Conservation (phyloP, 2,329 filamentous ascomycete genomes). For the Aulographum hederae region DNA sequence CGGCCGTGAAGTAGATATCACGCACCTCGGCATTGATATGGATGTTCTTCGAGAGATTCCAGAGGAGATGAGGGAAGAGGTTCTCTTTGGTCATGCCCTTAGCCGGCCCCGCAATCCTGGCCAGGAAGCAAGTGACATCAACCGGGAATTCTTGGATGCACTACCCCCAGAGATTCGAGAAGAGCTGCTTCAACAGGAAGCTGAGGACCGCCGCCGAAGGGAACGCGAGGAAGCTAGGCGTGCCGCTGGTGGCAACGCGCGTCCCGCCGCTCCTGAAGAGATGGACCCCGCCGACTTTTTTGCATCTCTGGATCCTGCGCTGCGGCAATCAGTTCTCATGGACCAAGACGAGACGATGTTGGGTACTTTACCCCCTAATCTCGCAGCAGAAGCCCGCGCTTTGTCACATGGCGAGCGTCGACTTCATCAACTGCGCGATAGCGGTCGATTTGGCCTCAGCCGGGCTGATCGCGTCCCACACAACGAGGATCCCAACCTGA, state of each 20-base stretch:
- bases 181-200: slow-evolving; percentile 82
- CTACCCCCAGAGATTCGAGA: slow-evolving; percentile 76
- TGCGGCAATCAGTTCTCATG: slow-evolving; percentile 73
- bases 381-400: slow-evolving; percentile 70
- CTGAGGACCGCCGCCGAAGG: slow-evolving; percentile 69
- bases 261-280: slow-evolving; percentile 39
- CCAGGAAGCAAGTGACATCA: slow-evolving; percentile 67
- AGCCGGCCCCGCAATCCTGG: too few species aligned
- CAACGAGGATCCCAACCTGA: slow-evolving; percentile 27
- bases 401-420: slow-evolving; percentile 36
- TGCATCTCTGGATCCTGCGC: slow-evolving; percentile 66
- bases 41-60: slow-evolving; percentile 95
- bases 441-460: slow-evolving; percentile 7
- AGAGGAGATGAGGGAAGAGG: slow-evolving; percentile 89
- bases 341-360: slow-evolving; percentile 84
- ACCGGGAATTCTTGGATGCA: slow-evolving; percentile 84
- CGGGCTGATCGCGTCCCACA: neutral
- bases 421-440: slow-evolving; percentile 30
- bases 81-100: slow-evolving; percentile 64
- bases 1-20: slow-evolving; percentile 81
- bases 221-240: slow-evolving; percentile 69
- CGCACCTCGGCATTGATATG: slow-evolving; percentile 79
- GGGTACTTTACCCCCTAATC: slow-evolving; percentile 64
- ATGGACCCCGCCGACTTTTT: slow-evolving; percentile 91
- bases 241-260: slow-evolving; percentile 26